phyloP scores from a whole-genome alignment of 2,329 filamentous ascomycete genomes.

The Exophiala oligosperma region DNA sequence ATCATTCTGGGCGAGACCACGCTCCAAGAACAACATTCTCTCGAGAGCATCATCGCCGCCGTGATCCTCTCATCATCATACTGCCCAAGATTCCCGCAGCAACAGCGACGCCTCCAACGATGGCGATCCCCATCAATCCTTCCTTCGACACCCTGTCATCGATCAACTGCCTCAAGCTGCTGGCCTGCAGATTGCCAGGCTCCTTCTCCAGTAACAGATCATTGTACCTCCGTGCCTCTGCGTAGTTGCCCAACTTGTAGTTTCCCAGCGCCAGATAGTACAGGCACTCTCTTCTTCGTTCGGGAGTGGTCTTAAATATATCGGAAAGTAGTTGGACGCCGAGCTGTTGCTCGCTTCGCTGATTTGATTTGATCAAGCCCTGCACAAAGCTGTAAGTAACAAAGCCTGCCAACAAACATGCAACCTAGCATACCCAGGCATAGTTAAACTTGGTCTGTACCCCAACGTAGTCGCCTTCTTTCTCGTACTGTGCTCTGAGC shows the following conservation, averaged over 20 bases:
- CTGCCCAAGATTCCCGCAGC: constrained; percentile 92
- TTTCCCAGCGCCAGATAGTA: constrained; percentile 97
- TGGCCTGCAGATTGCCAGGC: constrained; percentile 85
- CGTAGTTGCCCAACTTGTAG: constrained; percentile 98
- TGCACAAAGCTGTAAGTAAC: constrained; percentile 38
- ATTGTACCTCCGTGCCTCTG: constrained; percentile 91
- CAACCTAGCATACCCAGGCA: constrained; percentile 72
- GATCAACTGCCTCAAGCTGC: constrained; percentile 81
- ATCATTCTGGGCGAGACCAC: too few relatives aligned
- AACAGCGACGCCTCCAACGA: constrained; percentile 88
- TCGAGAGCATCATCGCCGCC: constrained; percentile 33
- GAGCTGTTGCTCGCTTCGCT: constrained; percentile 84
- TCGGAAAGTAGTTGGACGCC: constrained; percentile 91
- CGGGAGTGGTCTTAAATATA: constrained; percentile 91
- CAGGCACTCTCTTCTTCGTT: constrained; percentile 93
- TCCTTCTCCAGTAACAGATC: constrained; percentile 89
- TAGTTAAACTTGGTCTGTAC: constrained; percentile 99
- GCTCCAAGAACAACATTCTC: too few relatives aligned
- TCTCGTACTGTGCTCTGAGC: constrained; percentile 90
- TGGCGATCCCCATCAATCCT: constrained; percentile 89
- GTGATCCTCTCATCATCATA: constrained; percentile 74
- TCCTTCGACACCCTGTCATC: constrained; percentile 96
- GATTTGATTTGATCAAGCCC: constrained; percentile 92
- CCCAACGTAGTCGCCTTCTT: constrained; percentile 94
- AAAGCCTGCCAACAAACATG: background rate